A percentile compares a stretch with the other conserved stretches of the same genome.
phyloP scores from a whole-genome alignment of 495 filamentous ascomycete species.

The Achaetomiella virescens region DNA sequence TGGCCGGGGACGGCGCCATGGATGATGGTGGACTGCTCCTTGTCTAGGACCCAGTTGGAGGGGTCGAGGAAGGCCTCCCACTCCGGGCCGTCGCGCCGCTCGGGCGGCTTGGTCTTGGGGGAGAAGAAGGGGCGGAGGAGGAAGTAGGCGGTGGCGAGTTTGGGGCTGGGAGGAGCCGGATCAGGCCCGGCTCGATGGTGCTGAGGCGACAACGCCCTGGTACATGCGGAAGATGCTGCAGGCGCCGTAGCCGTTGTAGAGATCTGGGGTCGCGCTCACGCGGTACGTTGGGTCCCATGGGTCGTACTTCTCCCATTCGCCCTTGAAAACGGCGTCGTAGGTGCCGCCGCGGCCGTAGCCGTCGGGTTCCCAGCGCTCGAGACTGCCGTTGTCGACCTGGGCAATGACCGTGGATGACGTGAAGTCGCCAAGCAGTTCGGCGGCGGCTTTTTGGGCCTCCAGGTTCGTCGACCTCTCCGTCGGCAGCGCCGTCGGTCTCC shows the following conservation, averaged over 20 bases:
- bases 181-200: conserved; percentile 70
- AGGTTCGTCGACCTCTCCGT: conserved; percentile 14
- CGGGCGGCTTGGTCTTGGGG: conserved; percentile 43
- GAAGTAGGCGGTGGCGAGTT: conserved; percentile 77
- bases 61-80: conserved; percentile 48
- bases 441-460: conserved; percentile 23
- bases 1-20: conserved; percentile 76
- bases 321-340: conserved; percentile 68
- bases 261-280: conserved; percentile 63
- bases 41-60: conserved; percentile 52
- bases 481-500: conserved; percentile 23
- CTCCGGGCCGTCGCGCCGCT: conserved; percentile 29
- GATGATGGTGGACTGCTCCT: conserved; percentile 51
- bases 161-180: conserved; percentile 75
- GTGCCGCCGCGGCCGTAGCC: conserved; percentile 68
- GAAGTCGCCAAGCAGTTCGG: conserved; percentile 41
- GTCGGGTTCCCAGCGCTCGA: conserved; percentile 84
- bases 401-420: conserved; percentile 47
- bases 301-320: conserved; percentile 81
- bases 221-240: conserved; percentile 88
- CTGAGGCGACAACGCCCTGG: conserved; percentile 83
- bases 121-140: conserved; percentile 82
- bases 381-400: conserved; percentile 79
- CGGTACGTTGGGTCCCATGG: conserved; percentile 76
- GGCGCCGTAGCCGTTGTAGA: conserved; percentile 81